These are phyloP conservation scores for Metschnikowia henanensis DNA, from an alignment of 805 yeast species.

Conservation along the genomic window DNA sequence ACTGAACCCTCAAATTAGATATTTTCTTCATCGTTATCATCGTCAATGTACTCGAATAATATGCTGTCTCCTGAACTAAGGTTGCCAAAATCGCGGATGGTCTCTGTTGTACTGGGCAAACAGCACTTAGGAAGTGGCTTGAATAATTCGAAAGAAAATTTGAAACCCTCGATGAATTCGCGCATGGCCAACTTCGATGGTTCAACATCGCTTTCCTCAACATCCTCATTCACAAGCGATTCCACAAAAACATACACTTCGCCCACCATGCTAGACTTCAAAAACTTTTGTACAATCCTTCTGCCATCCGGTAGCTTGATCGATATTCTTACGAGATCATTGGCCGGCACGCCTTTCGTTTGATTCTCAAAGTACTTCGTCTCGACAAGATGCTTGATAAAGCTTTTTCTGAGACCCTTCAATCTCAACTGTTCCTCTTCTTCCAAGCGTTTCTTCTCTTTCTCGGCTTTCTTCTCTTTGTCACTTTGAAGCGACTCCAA, in stretches of 20 bases:
- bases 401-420: conserved; percentile 17
- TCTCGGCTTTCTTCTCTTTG: conserved; percentile 49
- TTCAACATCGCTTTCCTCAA: conserved; percentile 17
- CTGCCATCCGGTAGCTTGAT: conserved; percentile 56
- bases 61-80: conserved; percentile 38
- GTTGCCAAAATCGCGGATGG: conserved; percentile 21
- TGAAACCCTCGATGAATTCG: conserved; percentile 26
- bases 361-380: conserved; percentile 16
- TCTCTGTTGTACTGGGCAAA: conserved; percentile 12
- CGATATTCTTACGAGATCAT: conserved; percentile 40
- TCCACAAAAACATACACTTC: conserved; percentile 55
- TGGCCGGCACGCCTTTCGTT: conserved; percentile 6
- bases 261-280: conserved; percentile 34
- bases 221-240: conserved; percentile 27
- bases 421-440: conserved; percentile 11
- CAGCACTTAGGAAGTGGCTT: conserved; percentile 44
- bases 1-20: too few relatives aligned
- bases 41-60: conserved; percentile 35
- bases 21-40: too few relatives aligned
- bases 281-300: conserved; percentile 46
- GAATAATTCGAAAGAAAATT: conserved; percentile 37
- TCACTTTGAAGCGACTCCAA: conserved; percentile 48
- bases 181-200: neutral
- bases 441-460: conserved; percentile 23
- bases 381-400: conserved; percentile 19